Evolutionary conservation across 768 basidiomycete species (phyloP).

Genomic region (Calocybe gangraenosa): DNA sequence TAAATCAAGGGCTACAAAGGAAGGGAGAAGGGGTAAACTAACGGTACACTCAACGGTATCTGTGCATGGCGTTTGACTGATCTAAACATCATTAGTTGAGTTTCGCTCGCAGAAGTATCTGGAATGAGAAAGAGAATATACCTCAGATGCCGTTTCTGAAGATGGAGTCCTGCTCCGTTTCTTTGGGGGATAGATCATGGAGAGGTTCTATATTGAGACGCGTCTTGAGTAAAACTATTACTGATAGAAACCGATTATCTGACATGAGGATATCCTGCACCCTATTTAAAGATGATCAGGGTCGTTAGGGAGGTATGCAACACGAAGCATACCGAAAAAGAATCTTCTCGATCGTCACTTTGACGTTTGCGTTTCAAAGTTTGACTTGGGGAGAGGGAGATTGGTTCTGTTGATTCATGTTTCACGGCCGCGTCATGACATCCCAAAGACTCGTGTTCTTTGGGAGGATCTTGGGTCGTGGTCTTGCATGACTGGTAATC

Average conservation of each 20-base stretch:
- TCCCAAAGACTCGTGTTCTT: background rate
- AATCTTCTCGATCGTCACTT: conserved; percentile 20
- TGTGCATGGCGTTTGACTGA: too few species aligned
- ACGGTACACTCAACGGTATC: too few species aligned
- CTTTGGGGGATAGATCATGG: conserved; percentile 39
- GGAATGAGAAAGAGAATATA: too few species aligned
- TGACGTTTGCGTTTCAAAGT: conserved; percentile 28
- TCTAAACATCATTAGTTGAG: too few species aligned
- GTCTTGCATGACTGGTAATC: background rate
- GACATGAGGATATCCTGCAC: conserved; percentile 43
- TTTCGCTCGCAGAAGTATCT: background rate
- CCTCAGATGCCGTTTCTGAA: conserved; percentile 21
- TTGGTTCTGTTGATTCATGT: background rate
- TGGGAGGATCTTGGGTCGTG: background rate
- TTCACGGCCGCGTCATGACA: background rate
- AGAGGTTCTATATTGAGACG: conserved; percentile 35
- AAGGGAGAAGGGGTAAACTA: too few species aligned
- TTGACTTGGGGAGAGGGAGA: background rate
- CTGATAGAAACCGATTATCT: conserved; percentile 10
- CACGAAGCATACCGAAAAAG: conserved; percentile 10
- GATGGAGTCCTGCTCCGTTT: conserved; percentile 42
- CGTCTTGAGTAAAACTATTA: conserved; percentile 1
- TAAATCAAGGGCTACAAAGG: too few species aligned
- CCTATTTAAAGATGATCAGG: too few species aligned
- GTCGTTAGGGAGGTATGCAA: too few species aligned